Evolutionary conservation across 2,329 filamentous ascomycete species (phyloP).

Genomic region (Tolypocladium tundrense): DNA sequence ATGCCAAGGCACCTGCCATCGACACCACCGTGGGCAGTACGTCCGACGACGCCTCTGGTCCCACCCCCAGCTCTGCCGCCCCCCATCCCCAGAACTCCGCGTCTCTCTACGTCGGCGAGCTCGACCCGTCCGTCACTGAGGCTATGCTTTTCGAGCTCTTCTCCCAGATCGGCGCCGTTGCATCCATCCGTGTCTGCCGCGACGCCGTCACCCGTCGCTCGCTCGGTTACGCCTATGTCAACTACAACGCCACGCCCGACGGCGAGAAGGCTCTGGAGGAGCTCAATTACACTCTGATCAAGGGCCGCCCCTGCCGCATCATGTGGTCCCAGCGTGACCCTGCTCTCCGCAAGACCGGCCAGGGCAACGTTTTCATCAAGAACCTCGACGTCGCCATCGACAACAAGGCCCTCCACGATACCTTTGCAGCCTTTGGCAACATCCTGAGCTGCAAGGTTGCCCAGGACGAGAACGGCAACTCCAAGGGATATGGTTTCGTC

Average conservation of each 20-base stretch:
- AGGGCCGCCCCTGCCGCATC: constrained; percentile 97
- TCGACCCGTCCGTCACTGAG: constrained; percentile 95
- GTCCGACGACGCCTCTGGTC: constrained; percentile 49
- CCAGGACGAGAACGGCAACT: constrained; percentile 91
- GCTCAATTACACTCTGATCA: constrained; percentile 99
- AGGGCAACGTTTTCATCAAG: constrained; percentile 99
- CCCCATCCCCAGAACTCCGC: constrained; percentile 84
- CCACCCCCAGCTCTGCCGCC: constrained; percentile 64
- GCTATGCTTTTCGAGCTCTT: constrained; percentile 99
- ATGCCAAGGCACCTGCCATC: constrained; percentile 56
- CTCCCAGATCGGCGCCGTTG: constrained; percentile 97
- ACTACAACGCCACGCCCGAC: constrained; percentile 96
- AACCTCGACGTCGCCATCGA: constrained; percentile 97
- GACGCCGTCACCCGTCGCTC: constrained; percentile 97
- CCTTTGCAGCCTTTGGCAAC: constrained; percentile 97
- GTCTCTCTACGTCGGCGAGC: constrained; percentile 97
- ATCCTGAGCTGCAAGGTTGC: constrained; percentile 99
- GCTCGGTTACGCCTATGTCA: constrained; percentile 98
- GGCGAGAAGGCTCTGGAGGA: constrained; percentile 98
- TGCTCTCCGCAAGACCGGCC: constrained; percentile 95
- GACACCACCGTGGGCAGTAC: constrained; percentile 60
- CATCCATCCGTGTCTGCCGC: constrained; percentile 98
- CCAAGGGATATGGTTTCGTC: constrained; percentile 98
- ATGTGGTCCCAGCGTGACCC: constrained; percentile 99
- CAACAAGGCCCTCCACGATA: constrained; percentile 99